A percentile compares a stretch with the other conserved stretches of the same genome.
phyloP scores from a whole-genome alignment of 2,329 filamentous ascomycete genomes.

The Fusarium nodosum region DNA sequence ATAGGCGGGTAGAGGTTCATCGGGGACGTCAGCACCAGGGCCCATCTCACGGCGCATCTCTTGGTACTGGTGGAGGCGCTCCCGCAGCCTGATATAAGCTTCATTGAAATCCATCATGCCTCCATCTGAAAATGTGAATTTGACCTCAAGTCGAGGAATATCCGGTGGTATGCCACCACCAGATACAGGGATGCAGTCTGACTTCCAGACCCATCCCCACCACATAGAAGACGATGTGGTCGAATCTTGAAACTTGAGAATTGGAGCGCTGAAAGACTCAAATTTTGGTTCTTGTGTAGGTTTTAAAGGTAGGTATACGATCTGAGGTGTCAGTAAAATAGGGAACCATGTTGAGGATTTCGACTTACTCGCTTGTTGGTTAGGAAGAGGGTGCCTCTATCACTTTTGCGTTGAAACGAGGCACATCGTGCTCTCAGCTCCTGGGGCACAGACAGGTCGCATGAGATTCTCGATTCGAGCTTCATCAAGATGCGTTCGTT shows the following conservation, averaged over 20 bases:
- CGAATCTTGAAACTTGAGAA: slow-evolving; percentile 88
- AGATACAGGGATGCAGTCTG: slow-evolving; percentile 81
- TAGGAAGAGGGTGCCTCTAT: slow-evolving; percentile 81
- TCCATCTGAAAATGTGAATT: slow-evolving; percentile 92
- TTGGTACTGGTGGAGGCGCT: slow-evolving; percentile 83
- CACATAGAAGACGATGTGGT: slow-evolving; percentile 85
- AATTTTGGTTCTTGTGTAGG: slow-evolving; percentile 72
- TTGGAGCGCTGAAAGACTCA: slow-evolving; percentile 89
- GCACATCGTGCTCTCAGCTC: slow-evolving; percentile 71
- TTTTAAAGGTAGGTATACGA: slow-evolving; percentile 86
- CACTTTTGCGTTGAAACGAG: slow-evolving; percentile 78
- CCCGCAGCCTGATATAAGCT: slow-evolving; percentile 85
- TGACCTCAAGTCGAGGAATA: slow-evolving; percentile 80
- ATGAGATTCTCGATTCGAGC: slow-evolving; percentile 81
- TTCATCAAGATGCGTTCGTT: slow-evolving; percentile 86
- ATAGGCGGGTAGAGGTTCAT: slow-evolving; percentile 91
- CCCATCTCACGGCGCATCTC: slow-evolving; percentile 79
- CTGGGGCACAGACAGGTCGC: slow-evolving; percentile 79
- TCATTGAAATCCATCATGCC: slow-evolving; percentile 93
- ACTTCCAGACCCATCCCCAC: slow-evolving; percentile 94
- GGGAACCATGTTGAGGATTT: too few species aligned
- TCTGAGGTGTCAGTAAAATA: slow-evolving; percentile 60
- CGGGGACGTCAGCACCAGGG: slow-evolving; percentile 74
- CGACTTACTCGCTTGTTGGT: slow-evolving; percentile 83
- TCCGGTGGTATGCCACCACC: slow-evolving; percentile 85